Percentiles rank a stretch among this genome's conserved stretches.
Conservation (phyloP, 2,329 filamentous ascomycete species). For the Dactylella cylindrospora region DNA sequence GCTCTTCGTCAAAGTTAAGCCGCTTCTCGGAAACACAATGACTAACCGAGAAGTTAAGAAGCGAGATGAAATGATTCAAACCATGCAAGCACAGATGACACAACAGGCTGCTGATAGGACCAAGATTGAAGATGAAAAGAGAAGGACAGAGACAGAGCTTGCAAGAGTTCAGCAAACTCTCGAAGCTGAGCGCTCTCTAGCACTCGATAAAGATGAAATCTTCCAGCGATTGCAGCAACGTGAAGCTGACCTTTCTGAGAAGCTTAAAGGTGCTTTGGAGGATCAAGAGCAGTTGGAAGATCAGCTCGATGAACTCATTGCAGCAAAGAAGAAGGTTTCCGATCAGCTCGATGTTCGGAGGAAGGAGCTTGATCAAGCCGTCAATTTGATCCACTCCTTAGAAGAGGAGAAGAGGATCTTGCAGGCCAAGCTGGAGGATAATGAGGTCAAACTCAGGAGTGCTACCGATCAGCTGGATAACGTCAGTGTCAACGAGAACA, state of each 20-base stretch:
- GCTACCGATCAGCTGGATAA: constrained; percentile 71
- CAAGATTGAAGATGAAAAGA: constrained; percentile 84
- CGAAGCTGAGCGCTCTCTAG: constrained; percentile 92
- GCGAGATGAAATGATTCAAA: constrained; percentile 87
- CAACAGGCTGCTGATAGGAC: constrained; percentile 72
- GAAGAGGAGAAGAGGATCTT: constrained; percentile 83
- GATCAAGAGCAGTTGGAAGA: constrained; percentile 94
- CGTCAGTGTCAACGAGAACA: constrained; percentile 73
- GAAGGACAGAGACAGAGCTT: constrained; percentile 82
- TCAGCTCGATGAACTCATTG: constrained; percentile 83
- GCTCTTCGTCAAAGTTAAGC: constrained; percentile 90
- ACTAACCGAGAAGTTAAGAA: constrained; percentile 93
- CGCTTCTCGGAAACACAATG: constrained; percentile 84
- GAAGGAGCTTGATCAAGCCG: constrained; percentile 85
- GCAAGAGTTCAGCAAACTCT: constrained; percentile 88
- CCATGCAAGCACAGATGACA: constrained; percentile 80
- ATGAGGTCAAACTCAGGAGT: constrained; percentile 71
- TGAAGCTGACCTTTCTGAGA: constrained; percentile 90
- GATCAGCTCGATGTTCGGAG: constrained; percentile 77
- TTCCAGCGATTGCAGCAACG: constrained; percentile 92
- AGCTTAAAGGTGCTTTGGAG: constrained; percentile 84
- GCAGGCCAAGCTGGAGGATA: constrained; percentile 64
- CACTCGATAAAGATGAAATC: constrained; percentile 97
- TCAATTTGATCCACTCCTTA: constrained; percentile 77
- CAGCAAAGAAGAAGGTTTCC: constrained; percentile 84